Evolutionary conservation across 306 rosid species (phyloP).

Genomic region (Vicia faba): DNA sequence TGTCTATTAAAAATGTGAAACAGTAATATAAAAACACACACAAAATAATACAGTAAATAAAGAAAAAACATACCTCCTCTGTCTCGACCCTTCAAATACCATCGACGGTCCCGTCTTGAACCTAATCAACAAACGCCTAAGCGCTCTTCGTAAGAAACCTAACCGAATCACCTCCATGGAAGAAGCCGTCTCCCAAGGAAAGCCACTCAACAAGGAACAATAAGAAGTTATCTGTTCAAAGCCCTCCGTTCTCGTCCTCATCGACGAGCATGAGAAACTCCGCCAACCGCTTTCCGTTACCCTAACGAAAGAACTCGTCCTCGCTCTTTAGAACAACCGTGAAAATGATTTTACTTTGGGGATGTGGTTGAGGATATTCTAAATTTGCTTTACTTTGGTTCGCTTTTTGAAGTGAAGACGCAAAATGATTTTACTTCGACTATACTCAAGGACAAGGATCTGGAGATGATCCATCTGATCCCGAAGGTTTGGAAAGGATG

Average conservation of each 20-base stretch:
- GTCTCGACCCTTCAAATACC: conserved; percentile 50
- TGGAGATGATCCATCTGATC: no score
- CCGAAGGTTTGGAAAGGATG: no score
- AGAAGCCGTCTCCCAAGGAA: conserved; percentile 73
- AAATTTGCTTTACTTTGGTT: conserved; percentile 83
- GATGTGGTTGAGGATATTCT: conserved; percentile 67
- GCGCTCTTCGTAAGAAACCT: conserved; percentile 74
- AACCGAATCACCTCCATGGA: conserved; percentile 80
- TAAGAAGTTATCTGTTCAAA: conserved; percentile 84
- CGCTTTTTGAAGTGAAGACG: conserved; percentile 82
- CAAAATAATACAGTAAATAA: no score
- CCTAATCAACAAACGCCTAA: conserved; percentile 90
- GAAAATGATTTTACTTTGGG: no score
- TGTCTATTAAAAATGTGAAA: no score
- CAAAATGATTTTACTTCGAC: conserved; percentile 85
- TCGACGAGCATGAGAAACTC: conserved; percentile 94
- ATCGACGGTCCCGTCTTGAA: conserved; percentile 90
- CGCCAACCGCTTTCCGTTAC: conserved; percentile 79
- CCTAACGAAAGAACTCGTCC: conserved; percentile 62
- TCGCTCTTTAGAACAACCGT: conserved; percentile 42
- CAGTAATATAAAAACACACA: no score
- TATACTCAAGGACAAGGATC: conserved; percentile 87
- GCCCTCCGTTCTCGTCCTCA: conserved; percentile 50
- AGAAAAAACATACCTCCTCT: no score
- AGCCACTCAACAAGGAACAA: conserved; percentile 76